These are phyloP conservation scores for Hypoxylon sp. DNA, from an alignment of 2,329 filamentous ascomycete species.

Conservation along the genomic window DNA sequence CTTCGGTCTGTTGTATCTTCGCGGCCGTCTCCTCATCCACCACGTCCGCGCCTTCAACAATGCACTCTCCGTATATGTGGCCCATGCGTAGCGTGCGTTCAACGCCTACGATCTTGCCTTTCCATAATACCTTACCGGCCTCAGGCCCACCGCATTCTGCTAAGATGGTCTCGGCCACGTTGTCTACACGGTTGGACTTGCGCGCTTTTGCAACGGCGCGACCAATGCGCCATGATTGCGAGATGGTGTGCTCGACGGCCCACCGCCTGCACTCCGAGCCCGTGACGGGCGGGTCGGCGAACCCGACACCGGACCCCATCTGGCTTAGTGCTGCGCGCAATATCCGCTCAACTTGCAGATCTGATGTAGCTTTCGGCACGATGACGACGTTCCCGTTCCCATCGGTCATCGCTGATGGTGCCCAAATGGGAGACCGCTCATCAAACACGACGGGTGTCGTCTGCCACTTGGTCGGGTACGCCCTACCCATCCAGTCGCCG, in stretches of 20 bases:
- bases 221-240: slow-evolving; percentile 66
- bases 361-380: slow-evolving; percentile 58
- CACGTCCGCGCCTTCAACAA: slow-evolving; percentile 60
- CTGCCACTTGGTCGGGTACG: slow-evolving; percentile 64
- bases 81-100: slow-evolving; percentile 64
- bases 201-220: slow-evolving; percentile 64
- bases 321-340: slow-evolving; percentile 61
- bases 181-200: slow-evolving; percentile 58
- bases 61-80: slow-evolving; percentile 67
- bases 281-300: slow-evolving; percentile 58
- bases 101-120: slow-evolving; percentile 70
- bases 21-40: slow-evolving; percentile 42
- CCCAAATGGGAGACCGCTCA: slow-evolving; percentile 54
- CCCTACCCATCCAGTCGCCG: slow-evolving; percentile 65
- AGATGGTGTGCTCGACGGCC: slow-evolving; percentile 62
- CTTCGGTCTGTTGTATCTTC: not conserved
- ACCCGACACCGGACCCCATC: slow-evolving; percentile 63
- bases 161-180: slow-evolving; percentile 66
- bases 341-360: slow-evolving; percentile 58
- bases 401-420: slow-evolving; percentile 58
- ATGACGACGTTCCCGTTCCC: slow-evolving; percentile 52
- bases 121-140: slow-evolving; percentile 66
- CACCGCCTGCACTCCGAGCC: slow-evolving; percentile 60
- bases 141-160: slow-evolving; percentile 63
- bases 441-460: slow-evolving; percentile 63